Conservation (phyloP, 1,139 yeast species). For the Debaryomyces robertsiae region DNA sequence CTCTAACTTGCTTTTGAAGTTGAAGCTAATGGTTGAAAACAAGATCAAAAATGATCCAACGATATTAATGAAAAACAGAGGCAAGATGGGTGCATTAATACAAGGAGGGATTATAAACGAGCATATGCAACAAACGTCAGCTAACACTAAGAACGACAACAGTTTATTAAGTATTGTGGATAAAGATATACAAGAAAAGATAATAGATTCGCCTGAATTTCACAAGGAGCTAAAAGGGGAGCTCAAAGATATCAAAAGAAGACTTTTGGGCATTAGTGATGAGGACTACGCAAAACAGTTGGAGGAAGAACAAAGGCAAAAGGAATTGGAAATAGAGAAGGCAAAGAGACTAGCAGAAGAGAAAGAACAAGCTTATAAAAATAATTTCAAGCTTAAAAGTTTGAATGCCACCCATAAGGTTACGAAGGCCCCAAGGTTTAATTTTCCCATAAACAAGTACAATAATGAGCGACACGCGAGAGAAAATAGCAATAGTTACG, state of each 20-base stretch:
- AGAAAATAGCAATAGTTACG: conserved; percentile 6
- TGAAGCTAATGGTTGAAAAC: conserved; percentile 47
- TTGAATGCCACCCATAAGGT: conserved; percentile 24
- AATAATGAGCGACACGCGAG: conserved; percentile 3
- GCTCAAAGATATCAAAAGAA: conserved; percentile 38
- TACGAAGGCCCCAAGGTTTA: conserved; percentile 36
- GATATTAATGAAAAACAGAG: conserved; percentile 51
- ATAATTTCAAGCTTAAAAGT: conserved; percentile 33
- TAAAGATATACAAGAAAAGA: conserved; percentile 49
- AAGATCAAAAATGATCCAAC: conserved; percentile 53
- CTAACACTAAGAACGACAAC: conserved; percentile 14
- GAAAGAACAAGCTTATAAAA: conserved; percentile 23
- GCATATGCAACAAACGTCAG: conserved; percentile 13
- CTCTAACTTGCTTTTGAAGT: conserved; percentile 41
- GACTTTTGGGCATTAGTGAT: conserved; percentile 40
- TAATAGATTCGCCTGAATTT: conserved; percentile 47
- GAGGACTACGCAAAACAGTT: conserved; percentile 39
- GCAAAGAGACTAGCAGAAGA: conserved; percentile 13
- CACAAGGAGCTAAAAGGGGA: conserved; percentile 36
- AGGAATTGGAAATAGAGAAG: conserved; percentile 12
- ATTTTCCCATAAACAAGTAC: conserved; percentile 19
- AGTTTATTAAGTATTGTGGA: conserved; percentile 43
- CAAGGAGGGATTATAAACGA: conserved; percentile 50
- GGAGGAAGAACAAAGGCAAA: conserved; percentile 18
- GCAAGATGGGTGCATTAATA: conserved; percentile 54